Evolutionary conservation across 345 rosid species (phyloP).

Genomic region (Brassica rapa): DNA sequence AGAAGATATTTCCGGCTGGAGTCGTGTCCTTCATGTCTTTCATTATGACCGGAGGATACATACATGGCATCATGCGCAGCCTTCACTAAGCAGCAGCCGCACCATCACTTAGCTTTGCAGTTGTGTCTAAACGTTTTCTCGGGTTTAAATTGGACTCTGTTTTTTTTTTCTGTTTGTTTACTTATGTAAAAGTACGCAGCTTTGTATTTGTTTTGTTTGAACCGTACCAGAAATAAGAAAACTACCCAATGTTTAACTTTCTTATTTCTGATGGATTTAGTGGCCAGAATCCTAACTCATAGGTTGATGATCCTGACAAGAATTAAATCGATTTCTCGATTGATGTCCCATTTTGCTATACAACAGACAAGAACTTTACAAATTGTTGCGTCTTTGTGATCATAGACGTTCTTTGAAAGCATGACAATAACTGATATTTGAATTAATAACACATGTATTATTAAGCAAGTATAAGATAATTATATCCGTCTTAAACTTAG

Average conservation of each 20-base stretch:
- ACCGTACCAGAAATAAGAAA: background rate
- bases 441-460: no score
- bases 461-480: no score
- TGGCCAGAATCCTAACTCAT: background rate
- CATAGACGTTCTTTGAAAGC: no score
- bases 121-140: constrained; percentile 14
- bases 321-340: no score
- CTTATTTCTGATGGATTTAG: background rate
- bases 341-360: no score
- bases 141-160: background rate
- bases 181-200: constrained; percentile 7
- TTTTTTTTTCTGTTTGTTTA: background rate
- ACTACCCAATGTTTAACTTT: background rate
- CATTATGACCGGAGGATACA: constrained; percentile 86
- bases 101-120: background rate
- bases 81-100: constrained; percentile 35
- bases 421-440: no score
- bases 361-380: no score
- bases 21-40: constrained; percentile 81
- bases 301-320: no score
- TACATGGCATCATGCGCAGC: constrained; percentile 83
- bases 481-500: no score
- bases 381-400: no score
- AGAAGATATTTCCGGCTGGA: constrained; percentile 90
- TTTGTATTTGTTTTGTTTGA: constrained; percentile 20